A percentile compares a stretch with the other conserved stretches of the same genome.
Evolutionary conservation across 768 basidiomycete species (phyloP).

Genomic region (Suillus discolor): DNA sequence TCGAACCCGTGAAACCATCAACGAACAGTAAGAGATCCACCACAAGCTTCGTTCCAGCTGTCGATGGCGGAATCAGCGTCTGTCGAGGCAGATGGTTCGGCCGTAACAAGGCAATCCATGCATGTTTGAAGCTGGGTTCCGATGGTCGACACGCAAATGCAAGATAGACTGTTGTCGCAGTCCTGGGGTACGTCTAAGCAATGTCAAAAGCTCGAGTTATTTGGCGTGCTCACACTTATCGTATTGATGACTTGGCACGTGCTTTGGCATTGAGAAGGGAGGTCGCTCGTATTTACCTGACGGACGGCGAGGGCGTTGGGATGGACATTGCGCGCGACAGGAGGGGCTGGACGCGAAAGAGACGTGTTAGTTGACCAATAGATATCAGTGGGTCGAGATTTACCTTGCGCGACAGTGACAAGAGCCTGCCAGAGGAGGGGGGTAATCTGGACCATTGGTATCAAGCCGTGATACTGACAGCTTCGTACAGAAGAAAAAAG

Average conservation of each 20-base stretch:
- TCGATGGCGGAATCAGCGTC: constrained; percentile 15
- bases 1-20: not conserved
- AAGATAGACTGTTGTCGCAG: constrained; percentile 13
- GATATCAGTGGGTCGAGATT: not conserved
- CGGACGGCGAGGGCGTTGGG: constrained; percentile 21
- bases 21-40: constrained; percentile 23
- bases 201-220: not conserved
- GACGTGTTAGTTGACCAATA: not conserved
- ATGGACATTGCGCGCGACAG: not conserved
- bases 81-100: not conserved
- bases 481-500: not conserved
- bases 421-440: constrained; percentile 18
- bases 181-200: constrained; percentile 5
- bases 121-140: constrained; percentile 20
- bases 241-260: constrained; percentile 23
- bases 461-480: not conserved
- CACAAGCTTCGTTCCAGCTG: constrained; percentile 21
- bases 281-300: constrained; percentile 15
- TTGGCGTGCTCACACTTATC: constrained; percentile 18
- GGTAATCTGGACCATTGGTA: constrained; percentile 25
- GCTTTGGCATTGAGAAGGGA: constrained; percentile 24
- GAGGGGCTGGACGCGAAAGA: not conserved
- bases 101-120: constrained; percentile 21
- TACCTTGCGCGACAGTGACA: constrained; percentile 19
- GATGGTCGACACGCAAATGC: constrained; percentile 17